phyloP scores from a whole-genome alignment of 75 land plant species.

The Pinus taeda region DNA sequence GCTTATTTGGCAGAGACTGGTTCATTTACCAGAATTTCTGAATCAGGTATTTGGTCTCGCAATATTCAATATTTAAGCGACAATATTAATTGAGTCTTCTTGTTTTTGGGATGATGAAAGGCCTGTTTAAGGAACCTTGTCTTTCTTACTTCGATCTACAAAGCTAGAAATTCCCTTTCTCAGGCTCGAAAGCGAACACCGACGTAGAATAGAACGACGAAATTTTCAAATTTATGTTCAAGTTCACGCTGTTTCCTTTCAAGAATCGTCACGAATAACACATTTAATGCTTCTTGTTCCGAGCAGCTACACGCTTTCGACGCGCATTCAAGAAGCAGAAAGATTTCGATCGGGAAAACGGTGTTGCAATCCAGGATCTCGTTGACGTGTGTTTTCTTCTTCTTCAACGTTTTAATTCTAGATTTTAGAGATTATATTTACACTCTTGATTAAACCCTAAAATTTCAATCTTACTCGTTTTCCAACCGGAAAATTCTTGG shows the following conservation, averaged over 20 bases:
- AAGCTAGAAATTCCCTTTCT: neutral
- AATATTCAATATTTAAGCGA: neutral
- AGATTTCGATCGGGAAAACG: neutral
- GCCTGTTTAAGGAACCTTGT: too few relatives aligned
- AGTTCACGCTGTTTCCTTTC: neutral
- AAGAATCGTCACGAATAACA: neutral
- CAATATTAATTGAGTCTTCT: neutral
- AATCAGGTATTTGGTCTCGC: neutral
- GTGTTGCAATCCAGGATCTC: neutral
- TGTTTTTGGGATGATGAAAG: too few relatives aligned
- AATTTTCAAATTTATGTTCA: neutral
- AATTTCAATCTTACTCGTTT: neutral
- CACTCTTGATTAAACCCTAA: neutral
- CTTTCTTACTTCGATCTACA: neutral
- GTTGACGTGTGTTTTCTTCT: neutral
- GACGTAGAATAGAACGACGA: neutral
- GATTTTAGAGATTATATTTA: neutral
- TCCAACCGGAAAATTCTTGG: neutral
- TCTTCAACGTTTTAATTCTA: neutral
- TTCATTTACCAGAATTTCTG: neutral
- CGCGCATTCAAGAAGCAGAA: neutral
- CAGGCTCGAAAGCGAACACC: neutral
- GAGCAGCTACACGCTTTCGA: neutral
- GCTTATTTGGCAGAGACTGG: slow-evolving; percentile 1
- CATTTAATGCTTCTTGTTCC: neutral